phyloP scores from a whole-genome alignment of 352 stramenopile genomes.

The Phytophthora foliorum region DNA sequence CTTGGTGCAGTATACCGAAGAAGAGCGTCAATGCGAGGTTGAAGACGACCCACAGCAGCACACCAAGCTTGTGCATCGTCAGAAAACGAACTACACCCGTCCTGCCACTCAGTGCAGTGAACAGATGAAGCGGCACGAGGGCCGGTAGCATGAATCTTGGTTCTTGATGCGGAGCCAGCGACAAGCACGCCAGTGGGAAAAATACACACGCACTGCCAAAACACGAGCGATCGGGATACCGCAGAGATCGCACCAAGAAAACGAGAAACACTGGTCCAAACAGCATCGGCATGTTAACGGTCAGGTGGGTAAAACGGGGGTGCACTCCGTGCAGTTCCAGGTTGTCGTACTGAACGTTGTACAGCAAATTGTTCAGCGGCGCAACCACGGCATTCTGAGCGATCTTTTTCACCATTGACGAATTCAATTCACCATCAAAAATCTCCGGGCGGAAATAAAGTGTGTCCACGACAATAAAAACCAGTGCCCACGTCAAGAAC shows the following conservation, averaged over 20 bases:
- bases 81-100: slow-evolving; percentile 28
- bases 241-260: slow-evolving; percentile 48
- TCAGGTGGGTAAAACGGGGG: slow-evolving; percentile 84
- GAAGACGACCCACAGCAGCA: slow-evolving; percentile 60
- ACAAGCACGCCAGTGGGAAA: slow-evolving; percentile 85
- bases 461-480: slow-evolving; percentile 65
- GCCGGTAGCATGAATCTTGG: slow-evolving; percentile 92
- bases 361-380: slow-evolving; percentile 91
- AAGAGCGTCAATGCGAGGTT: slow-evolving; percentile 65
- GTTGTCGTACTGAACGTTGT: slow-evolving; percentile 93
- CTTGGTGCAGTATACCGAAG: slow-evolving; percentile 81
- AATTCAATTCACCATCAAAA: slow-evolving; percentile 17
- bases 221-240: slow-evolving; percentile 30
- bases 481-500: slow-evolving; percentile 45
- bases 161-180: slow-evolving; percentile 95
- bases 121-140: slow-evolving; percentile 86
- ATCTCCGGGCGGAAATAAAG: slow-evolving; percentile 60
- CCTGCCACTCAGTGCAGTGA: slow-evolving; percentile 38
- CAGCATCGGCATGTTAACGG: slow-evolving; percentile 94
- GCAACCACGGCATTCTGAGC: slow-evolving; percentile 55
- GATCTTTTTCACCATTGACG: slow-evolving; percentile 20
- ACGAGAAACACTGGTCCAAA: slow-evolving; percentile 89
- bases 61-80: slow-evolving; percentile 26
- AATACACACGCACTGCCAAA: slow-evolving; percentile 58
- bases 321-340: slow-evolving; percentile 93